These are phyloP conservation scores for Neonectria coccinea DNA, from an alignment of 2,329 filamentous ascomycete genomes.

Conservation along the genomic window DNA sequence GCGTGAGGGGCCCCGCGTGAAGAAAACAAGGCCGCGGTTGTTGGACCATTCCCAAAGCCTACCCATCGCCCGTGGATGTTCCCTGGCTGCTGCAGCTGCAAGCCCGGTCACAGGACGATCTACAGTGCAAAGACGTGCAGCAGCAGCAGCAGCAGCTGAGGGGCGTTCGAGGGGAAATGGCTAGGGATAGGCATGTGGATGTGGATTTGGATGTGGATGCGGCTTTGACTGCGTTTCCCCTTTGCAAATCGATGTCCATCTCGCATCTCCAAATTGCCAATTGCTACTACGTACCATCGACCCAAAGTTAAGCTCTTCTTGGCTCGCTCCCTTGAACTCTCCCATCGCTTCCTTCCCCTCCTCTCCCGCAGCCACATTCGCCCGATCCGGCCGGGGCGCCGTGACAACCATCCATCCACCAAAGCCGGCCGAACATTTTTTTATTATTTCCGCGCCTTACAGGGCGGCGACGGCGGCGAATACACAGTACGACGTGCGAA, in stretches of 20 bases:
- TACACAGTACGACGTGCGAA: not conserved
- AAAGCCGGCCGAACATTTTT: conserved; percentile 11
- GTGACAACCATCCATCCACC: not conserved
- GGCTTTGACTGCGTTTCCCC: conserved; percentile 4
- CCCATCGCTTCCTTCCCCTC: conserved; percentile 2
- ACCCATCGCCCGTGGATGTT: conserved; percentile 15
- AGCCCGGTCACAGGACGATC: conserved; percentile 16
- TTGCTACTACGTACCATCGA: conserved; percentile 8
- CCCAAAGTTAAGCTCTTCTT: conserved; percentile 15
- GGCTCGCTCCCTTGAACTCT: not conserved
- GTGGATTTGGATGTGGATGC: not conserved
- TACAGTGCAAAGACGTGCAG: conserved; percentile 3
- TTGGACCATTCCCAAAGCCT: conserved; percentile 25
- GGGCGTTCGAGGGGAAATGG: not conserved
- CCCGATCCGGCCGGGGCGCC: conserved; percentile 19
- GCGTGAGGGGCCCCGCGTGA: not conserved
- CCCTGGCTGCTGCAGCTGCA: conserved; percentile 20
- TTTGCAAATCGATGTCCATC: conserved; percentile 3
- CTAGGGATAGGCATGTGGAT: conserved; percentile 1
- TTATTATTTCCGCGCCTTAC: conserved; percentile 8
- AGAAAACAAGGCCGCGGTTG: not conserved
- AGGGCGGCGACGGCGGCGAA: not conserved
- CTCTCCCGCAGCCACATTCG: conserved; percentile 19
- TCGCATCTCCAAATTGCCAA: conserved; percentile 15
- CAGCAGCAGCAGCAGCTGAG: not conserved